A percentile compares a stretch with the other conserved stretches of the same genome.
phyloP scores from a whole-genome alignment of 257 asterid genomes.

The Thymus quinquecostatus region DNA sequence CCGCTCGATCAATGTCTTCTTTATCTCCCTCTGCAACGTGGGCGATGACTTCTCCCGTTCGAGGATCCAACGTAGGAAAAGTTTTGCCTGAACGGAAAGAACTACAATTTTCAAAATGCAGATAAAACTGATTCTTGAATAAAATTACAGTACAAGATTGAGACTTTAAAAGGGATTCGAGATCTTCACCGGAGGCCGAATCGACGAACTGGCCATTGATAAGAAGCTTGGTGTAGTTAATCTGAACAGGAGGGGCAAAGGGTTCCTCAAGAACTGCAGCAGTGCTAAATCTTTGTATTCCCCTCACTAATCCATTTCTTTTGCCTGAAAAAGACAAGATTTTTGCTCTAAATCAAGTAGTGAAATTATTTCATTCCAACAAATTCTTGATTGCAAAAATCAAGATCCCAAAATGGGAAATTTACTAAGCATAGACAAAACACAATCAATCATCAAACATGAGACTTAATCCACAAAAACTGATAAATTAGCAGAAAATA shows the following conservation, averaged over 20 bases:
- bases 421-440: too few relatives aligned
- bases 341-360: too few relatives aligned
- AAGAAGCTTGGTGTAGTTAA: constrained; percentile 66
- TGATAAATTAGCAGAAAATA: too few relatives aligned
- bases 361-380: too few relatives aligned
- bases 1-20: constrained; percentile 75
- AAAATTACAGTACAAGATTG: background rate
- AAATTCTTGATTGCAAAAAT: too few relatives aligned
- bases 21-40: constrained; percentile 76
- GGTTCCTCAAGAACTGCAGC: constrained; percentile 60
- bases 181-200: constrained; percentile 69
- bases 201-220: constrained; percentile 80
- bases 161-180: background rate
- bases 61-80: constrained; percentile 75
- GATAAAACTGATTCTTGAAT: background rate
- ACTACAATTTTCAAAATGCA: background rate
- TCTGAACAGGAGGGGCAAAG: constrained; percentile 52
- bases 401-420: too few relatives aligned
- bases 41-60: constrained; percentile 75
- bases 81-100: constrained; percentile 56
- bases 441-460: too few relatives aligned
- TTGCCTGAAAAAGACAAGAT: constrained; percentile 39
- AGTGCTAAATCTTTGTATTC: constrained; percentile 48
- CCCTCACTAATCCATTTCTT: constrained; percentile 41
- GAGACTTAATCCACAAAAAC: too few relatives aligned